phyloP scores from a whole-genome alignment of 1,284 basidiomycete genomes.

The Rhodotorula sp. region DNA sequence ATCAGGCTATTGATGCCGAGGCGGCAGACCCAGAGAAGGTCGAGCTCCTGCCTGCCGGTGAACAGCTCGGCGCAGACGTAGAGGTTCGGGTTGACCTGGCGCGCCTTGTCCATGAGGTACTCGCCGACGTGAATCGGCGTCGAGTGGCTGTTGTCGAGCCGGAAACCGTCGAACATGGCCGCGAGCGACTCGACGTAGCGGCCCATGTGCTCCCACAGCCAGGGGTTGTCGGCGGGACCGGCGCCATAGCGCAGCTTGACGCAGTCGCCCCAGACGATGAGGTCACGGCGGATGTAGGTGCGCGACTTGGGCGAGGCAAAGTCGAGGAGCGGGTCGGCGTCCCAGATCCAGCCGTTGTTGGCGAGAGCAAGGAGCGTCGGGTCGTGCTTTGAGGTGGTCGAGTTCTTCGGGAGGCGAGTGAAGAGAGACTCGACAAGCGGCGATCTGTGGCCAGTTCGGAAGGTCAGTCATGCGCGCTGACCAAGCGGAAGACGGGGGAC shows the following conservation, averaged over 20 bases:
- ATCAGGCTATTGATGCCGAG: constrained; percentile 89
- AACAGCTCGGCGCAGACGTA: constrained; percentile 97
- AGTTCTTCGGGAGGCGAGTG: constrained; percentile 68
- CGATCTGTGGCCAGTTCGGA: constrained; percentile 55
- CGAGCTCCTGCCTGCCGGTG: constrained; percentile 92
- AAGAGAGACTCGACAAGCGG: constrained; percentile 88
- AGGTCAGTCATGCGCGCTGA: not conserved
- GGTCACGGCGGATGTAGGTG: constrained; percentile 90
- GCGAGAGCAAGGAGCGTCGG: constrained; percentile 76
- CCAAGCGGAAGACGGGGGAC: not conserved
- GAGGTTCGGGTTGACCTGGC: constrained; percentile 82
- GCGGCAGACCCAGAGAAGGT: constrained; percentile 82
- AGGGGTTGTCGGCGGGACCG: constrained; percentile 77
- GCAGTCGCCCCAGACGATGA: constrained; percentile 97
- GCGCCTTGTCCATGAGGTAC: constrained; percentile 84
- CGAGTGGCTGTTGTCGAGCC: constrained; percentile 97
- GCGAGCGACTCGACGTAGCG: constrained; percentile 79
- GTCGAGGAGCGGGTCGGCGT: constrained; percentile 89
- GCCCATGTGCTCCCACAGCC: constrained; percentile 94
- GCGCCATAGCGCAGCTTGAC: constrained; percentile 93
- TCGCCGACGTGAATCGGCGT: constrained; percentile 94
- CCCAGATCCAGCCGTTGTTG: constrained; percentile 99
- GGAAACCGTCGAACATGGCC: constrained; percentile 84
- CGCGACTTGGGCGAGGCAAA: constrained; percentile 96
- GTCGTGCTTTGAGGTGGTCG: constrained; percentile 62